phyloP scores from a whole-genome alignment of 2,329 filamentous ascomycete genomes.

The Neocatenulostroma microsporum region DNA sequence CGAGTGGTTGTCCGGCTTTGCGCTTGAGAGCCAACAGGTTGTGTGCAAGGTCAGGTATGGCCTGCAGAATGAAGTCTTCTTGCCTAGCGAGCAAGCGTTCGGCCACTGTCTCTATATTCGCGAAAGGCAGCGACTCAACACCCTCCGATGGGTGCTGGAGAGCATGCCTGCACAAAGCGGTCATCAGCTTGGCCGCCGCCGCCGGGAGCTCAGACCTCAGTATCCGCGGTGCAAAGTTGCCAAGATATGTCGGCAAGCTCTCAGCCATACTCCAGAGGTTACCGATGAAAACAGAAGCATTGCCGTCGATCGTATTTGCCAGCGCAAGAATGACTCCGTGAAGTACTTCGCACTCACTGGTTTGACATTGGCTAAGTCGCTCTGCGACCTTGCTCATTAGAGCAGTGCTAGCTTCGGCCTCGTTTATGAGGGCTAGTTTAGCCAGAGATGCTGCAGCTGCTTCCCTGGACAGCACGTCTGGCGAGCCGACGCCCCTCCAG shows the following conservation, averaged over 20 bases:
- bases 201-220: conserved; percentile 25
- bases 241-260: conserved; percentile 7
- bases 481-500: conserved; percentile 83
- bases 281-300: conserved; percentile 15
- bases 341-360: conserved; percentile 58
- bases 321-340: conserved; percentile 60
- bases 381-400: conserved; percentile 34
- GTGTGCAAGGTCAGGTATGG: conserved; percentile 18
- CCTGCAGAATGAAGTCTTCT: conserved; percentile 20
- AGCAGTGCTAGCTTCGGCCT: conserved; percentile 15
- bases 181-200: conserved; percentile 15
- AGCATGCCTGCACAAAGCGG: conserved; percentile 16
- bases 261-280: conserved; percentile 6
- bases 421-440: conserved; percentile 30
- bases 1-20: conserved; percentile 10
- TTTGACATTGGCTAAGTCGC: conserved; percentile 42
- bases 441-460: conserved; percentile 65
- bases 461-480: conserved; percentile 65
- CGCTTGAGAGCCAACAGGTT: conserved; percentile 13
- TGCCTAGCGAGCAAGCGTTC: conserved; percentile 23
- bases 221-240: conserved; percentile 19
- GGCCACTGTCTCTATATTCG: conserved; percentile 13
- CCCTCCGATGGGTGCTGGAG: neutral
- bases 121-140: conserved; percentile 1
- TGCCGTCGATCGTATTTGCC: conserved; percentile 48